phyloP scores from a whole-genome alignment of 2,329 filamentous ascomycete species.

The Huntiella savannae region DNA sequence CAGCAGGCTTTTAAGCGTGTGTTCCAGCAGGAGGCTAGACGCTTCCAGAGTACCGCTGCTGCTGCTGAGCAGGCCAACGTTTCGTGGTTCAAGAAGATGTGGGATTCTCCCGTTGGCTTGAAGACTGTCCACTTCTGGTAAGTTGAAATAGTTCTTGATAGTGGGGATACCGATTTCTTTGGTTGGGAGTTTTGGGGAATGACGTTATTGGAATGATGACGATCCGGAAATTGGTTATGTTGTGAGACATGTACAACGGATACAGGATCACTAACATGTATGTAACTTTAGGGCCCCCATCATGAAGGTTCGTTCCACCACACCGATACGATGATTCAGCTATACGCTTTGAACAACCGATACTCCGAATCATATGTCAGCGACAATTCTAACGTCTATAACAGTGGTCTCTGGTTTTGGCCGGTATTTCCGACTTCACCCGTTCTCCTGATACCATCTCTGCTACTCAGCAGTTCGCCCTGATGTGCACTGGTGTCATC shows the following conservation, averaged over 20 bases:
- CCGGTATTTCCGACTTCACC: conserved; percentile 77
- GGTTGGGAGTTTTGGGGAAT: background rate
- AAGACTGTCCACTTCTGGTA: conserved; percentile 99
- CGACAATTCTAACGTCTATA: background rate
- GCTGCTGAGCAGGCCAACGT: conserved; percentile 24
- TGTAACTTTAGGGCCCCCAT: conserved; percentile 54
- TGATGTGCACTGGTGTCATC: conserved; percentile 82
- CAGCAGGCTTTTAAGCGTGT: conserved; percentile 32
- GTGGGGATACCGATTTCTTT: background rate
- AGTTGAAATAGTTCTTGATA: conserved; percentile 14
- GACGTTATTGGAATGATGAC: background rate
- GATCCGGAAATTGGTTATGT: background rate
- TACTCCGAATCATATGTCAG: background rate
- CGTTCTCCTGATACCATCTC: conserved; percentile 87
- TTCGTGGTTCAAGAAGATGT: conserved; percentile 57
- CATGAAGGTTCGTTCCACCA: conserved; percentile 43
- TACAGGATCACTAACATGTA: conserved; percentile 13
- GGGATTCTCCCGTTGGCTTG: conserved; percentile 61
- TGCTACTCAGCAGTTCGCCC: conserved; percentile 73
- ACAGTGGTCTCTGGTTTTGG: conserved; percentile 80
- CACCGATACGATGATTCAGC: background rate
- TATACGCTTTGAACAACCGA: background rate
- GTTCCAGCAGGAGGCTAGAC: conserved; percentile 23
- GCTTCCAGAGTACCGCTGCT: conserved; percentile 48
- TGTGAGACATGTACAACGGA: conserved; percentile 8